Conservation (phyloP, 176 grass and related monocot genomes). For the Musa beccarii region DNA sequence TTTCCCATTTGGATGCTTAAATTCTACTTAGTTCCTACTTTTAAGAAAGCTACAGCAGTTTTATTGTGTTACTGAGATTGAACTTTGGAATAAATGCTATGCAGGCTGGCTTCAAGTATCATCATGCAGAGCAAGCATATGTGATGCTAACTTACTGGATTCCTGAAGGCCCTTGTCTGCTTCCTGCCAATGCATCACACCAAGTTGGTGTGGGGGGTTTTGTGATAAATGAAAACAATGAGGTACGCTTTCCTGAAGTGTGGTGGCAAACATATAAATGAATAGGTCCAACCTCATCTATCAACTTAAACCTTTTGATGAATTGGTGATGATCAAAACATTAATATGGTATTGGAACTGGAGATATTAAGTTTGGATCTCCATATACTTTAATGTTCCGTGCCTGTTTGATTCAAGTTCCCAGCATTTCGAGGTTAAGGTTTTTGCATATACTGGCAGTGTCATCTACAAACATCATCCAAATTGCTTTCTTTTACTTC, state of each 20-base stretch:
- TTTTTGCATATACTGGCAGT: too few species aligned
- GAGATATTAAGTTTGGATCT: too few species aligned
- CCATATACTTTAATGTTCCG: too few species aligned
- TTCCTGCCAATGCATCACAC: conserved; percentile 91
- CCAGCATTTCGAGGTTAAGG: too few species aligned
- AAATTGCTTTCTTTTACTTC: too few species aligned
- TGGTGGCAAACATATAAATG: not conserved
- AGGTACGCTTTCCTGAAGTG: conserved; percentile 26
- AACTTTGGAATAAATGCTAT: not conserved
- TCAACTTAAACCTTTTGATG: not conserved
- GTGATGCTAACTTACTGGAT: conserved; percentile 97
- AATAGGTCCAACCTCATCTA: not conserved
- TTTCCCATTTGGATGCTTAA: not conserved
- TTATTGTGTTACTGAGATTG: not conserved
- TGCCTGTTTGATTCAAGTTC: too few species aligned
- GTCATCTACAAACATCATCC: too few species aligned
- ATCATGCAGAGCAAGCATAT: conserved; percentile 89
- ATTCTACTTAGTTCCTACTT: not conserved
- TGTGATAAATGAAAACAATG: conserved; percentile 83
- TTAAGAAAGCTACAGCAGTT: not conserved
- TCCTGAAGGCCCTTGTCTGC: conserved; percentile 71
- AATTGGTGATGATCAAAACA: not conserved
- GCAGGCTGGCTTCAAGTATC: conserved; percentile 94
- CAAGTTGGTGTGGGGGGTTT: conserved; percentile 94
- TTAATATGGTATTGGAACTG: not conserved